A percentile compares a stretch with the other conserved stretches of the same genome.
Evolutionary conservation across 2,329 filamentous ascomycete genomes (phyloP).

Genomic region (Coniochaeta ligniaria): DNA sequence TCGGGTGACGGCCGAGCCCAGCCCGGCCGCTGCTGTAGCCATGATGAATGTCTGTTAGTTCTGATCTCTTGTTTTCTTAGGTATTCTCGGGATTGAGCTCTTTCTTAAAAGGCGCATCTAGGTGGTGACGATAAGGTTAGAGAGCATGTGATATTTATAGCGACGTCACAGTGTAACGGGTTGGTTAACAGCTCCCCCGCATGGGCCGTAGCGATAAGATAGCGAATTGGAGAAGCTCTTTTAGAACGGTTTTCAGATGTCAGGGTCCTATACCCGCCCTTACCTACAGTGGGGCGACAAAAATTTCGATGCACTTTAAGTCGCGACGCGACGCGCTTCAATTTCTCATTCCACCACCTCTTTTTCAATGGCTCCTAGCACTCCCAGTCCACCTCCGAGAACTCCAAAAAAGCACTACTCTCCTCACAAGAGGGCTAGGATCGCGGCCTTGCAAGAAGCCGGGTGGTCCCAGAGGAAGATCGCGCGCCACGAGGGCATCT

Average conservation of each 20-base stretch:
- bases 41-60: not conserved
- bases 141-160: not conserved
- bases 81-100: not conserved
- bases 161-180: not conserved
- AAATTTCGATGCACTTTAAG: too few species aligned
- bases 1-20: not conserved
- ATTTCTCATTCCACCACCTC: too few species aligned
- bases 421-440: too few species aligned
- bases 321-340: too few species aligned
- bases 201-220: not conserved
- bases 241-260: not conserved
- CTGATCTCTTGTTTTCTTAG: not conserved
- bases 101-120: not conserved
- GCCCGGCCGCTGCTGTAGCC: not conserved
- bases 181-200: not conserved
- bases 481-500: too few species aligned
- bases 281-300: too few species aligned
- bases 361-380: too few species aligned
- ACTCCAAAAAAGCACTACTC: too few species aligned
- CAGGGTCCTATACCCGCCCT: not conserved
- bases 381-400: too few species aligned
- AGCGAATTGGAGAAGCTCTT: not conserved
- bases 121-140: not conserved
- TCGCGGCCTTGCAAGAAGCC: too few species aligned
- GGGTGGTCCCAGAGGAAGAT: too few species aligned